Conservation (phyloP, 2,329 filamentous ascomycete species). For the Cercospora citrullina region DNA sequence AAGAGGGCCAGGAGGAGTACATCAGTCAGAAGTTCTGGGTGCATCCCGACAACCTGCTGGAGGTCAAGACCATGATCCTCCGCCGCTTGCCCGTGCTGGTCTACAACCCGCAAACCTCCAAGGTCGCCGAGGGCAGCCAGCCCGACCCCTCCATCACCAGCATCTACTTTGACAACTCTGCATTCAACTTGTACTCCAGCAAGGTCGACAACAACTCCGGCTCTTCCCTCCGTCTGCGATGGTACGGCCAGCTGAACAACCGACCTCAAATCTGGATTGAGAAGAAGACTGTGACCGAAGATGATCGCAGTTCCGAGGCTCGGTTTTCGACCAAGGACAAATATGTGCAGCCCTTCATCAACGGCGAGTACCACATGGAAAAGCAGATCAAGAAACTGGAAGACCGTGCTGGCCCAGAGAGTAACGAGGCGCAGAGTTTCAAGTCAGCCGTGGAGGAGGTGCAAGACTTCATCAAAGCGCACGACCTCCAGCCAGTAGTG, state of each 20-base stretch:
- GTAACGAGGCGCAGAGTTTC: constrained; percentile 66
- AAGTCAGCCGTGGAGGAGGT: constrained; percentile 73
- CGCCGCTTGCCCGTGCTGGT: constrained; percentile 87
- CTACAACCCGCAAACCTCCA: constrained; percentile 84
- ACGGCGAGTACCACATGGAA: constrained; percentile 86
- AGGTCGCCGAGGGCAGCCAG: constrained; percentile 74
- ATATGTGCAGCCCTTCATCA: constrained; percentile 83
- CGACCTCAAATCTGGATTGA: constrained; percentile 82
- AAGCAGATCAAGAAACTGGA: constrained; percentile 83
- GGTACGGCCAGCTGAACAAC: constrained; percentile 81
- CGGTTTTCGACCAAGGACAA: constrained; percentile 90
- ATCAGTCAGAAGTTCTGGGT: constrained; percentile 68
- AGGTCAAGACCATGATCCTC: constrained; percentile 94
- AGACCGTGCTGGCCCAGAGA: constrained; percentile 69
- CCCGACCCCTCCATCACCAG: constrained; percentile 88
- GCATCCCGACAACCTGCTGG: constrained; percentile 89
- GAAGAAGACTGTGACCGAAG: constrained; percentile 80
- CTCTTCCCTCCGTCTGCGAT: constrained; percentile 80
- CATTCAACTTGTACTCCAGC: constrained; percentile 80
- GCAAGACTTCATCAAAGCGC: constrained; percentile 74
- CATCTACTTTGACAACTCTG: constrained; percentile 88
- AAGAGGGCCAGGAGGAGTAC: constrained; percentile 35
- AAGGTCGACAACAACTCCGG: constrained; percentile 80
- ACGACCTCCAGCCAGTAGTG: constrained; percentile 78
- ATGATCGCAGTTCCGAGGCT: constrained; percentile 74